Evolutionary conservation across 768 basidiomycete species (phyloP), one percentile per base, ranked within the genome.

Genomic region (Lepiota venenata): DNA sequence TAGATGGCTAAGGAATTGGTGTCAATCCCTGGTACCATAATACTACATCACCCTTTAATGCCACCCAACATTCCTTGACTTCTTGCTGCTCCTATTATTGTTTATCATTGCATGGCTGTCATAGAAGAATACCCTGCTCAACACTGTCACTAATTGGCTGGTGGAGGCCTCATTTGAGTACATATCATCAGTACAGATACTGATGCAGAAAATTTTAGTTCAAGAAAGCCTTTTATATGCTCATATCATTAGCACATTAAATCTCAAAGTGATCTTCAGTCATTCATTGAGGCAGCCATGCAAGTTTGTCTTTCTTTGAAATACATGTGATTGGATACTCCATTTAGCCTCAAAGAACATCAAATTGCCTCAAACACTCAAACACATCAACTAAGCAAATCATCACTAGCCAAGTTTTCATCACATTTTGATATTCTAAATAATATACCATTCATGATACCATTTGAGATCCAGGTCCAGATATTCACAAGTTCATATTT

Each of bases 361-460:
- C 76, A 83, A 57, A 67, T 80, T 38, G 53, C 45, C 35, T 42
- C 55, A 11, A 46, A 49, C 57, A 35, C 53, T 56, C 45, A 48
- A 18, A 40, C 44, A 51, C 63, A 66, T 40, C 56, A 62, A 35
- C 70, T 81, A 46, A 77, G 82, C 12, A 88, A 87, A 61, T 86
- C 90, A 4, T 85, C 90, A 59, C 69, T 88, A 39, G 82, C 88
- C 0, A 76, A 82, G 54, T 72, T 98, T 47, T 87, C 88, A 3
- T 96, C 95, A 0, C 84, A 93, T 6, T 78, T 98, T 2, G 92
- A 91, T 2, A 79, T 98, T 22, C 81, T 98, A 49, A 91, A 98
- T 73, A 95, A 98, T 69, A 89, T 99, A 54, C 96, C 95, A 0
- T 98, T 97, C 71, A 84, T 93, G 4, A 88, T 98, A 52, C 95